These are phyloP conservation scores for Spongispora temasekensis DNA, from an alignment of 1,284 basidiomycete species.

Conservation along the genomic window DNA sequence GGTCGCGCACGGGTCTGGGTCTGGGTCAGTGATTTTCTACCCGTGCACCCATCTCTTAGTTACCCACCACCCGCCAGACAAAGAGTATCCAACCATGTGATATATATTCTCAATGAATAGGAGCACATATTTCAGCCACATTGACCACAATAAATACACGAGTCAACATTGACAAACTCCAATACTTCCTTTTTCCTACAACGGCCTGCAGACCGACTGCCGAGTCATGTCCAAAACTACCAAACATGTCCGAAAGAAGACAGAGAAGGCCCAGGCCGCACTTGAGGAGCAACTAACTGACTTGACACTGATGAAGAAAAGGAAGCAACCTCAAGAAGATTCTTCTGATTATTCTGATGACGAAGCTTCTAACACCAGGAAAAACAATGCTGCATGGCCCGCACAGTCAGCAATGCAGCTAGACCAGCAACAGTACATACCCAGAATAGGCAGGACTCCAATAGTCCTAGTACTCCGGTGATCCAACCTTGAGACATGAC, in stretches of 20 bases:
- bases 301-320: background rate
- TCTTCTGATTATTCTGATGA: background rate
- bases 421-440: no score
- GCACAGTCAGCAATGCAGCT: no score
- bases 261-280: background rate
- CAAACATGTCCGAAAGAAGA: background rate
- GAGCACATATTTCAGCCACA: background rate
- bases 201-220: no score
- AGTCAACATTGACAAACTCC: background rate
- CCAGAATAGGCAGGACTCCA: no score
- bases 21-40: background rate
- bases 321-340: background rate
- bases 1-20: background rate
- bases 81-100: background rate
- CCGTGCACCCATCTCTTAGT: background rate
- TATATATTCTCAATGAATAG: no score
- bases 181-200: background rate
- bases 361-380: background rate
- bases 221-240: background rate
- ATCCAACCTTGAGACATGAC: no score
- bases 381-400: background rate
- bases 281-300: background rate
- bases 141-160: background rate
- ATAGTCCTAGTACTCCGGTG: no score
- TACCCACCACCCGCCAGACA: background rate